phyloP scores from a whole-genome alignment of 176 grass and related monocot genomes.

The Oropetium thomaeum region DNA sequence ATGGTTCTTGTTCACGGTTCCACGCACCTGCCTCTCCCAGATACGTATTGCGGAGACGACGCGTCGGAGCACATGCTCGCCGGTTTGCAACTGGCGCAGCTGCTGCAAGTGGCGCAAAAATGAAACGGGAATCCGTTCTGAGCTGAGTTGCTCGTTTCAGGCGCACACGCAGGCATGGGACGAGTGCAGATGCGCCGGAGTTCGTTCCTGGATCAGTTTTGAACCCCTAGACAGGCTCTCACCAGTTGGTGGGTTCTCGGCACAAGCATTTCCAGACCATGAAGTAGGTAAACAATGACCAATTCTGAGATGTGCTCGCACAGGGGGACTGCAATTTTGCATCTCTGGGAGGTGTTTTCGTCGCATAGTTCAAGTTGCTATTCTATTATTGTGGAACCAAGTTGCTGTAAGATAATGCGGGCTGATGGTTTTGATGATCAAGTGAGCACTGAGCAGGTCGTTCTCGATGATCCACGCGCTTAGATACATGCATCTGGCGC shows the following conservation, averaged over 20 bases:
- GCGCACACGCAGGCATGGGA: background rate
- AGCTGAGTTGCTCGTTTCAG: background rate
- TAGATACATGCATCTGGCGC: conserved; percentile 12
- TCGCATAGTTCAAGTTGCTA: background rate
- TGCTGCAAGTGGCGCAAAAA: background rate
- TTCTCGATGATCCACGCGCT: background rate
- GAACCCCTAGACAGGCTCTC: background rate
- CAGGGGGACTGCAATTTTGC: background rate
- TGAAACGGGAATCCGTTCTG: background rate
- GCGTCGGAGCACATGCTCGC: conserved; percentile 23
- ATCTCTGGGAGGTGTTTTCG: background rate
- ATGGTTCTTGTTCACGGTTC: background rate
- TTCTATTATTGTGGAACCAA: background rate
- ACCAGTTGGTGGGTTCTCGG: no score
- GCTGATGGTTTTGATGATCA: background rate
- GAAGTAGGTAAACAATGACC: conserved; percentile 14
- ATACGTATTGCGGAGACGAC: conserved; percentile 18
- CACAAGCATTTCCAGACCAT: background rate
- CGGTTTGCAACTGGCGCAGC: background rate
- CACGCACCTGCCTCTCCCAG: background rate
- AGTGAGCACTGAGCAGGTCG: background rate
- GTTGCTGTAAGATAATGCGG: background rate
- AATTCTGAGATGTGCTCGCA: background rate
- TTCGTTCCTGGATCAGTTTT: background rate
- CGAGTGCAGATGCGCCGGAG: background rate